A percentile compares a stretch with the other conserved stretches of the same genome.
phyloP scores from a whole-genome alignment of 2,329 filamentous ascomycete species.

The Ascochyta koolunga region DNA sequence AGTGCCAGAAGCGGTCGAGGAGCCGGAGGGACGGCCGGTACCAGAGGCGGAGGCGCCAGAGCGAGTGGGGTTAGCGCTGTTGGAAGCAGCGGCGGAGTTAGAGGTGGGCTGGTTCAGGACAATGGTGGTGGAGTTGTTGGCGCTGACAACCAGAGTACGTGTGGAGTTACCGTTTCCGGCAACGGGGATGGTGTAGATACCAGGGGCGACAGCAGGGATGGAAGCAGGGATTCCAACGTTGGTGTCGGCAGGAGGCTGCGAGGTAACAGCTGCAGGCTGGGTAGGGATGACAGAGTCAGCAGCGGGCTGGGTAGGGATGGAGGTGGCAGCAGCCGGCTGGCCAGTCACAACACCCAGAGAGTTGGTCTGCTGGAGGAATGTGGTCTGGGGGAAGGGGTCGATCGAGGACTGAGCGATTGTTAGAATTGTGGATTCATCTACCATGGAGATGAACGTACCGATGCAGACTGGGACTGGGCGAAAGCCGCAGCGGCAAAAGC shows the following conservation, averaged over 20 bases:
- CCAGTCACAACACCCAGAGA: slow-evolving; percentile 43
- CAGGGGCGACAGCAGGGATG: slow-evolving; percentile 46
- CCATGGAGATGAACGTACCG: slow-evolving; percentile 21
- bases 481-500: slow-evolving; percentile 34
- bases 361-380: slow-evolving; percentile 38
- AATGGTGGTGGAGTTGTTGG: slow-evolving; percentile 45
- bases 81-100: slow-evolving; percentile 13
- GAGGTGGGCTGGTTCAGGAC: slow-evolving; percentile 21
- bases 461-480: slow-evolving; percentile 26
- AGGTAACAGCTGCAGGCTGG: slow-evolving; percentile 31
- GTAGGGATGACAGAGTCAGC: slow-evolving; percentile 30
- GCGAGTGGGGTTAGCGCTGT: slow-evolving; percentile 16
- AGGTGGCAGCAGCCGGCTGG: slow-evolving; percentile 31
- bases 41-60: slow-evolving; percentile 22
- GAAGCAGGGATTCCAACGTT: slow-evolving; percentile 31
- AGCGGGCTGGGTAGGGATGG: slow-evolving; percentile 33
- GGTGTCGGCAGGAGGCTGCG: slow-evolving; percentile 34
- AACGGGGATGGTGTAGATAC: slow-evolving; percentile 43
- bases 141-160: slow-evolving; percentile 40
- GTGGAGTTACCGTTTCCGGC: slow-evolving; percentile 36
- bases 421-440: slow-evolving; percentile 5
- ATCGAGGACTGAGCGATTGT: slow-evolving; percentile 18
- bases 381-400: slow-evolving; percentile 36
- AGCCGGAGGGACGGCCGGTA: slow-evolving; percentile 17
- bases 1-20: slow-evolving; percentile 21